A percentile compares a stretch with the other conserved stretches of the same genome.
Evolutionary conservation across 2,329 filamentous ascomycete species (phyloP).

Genomic region (Colletotrichum gloeosporioides): DNA sequence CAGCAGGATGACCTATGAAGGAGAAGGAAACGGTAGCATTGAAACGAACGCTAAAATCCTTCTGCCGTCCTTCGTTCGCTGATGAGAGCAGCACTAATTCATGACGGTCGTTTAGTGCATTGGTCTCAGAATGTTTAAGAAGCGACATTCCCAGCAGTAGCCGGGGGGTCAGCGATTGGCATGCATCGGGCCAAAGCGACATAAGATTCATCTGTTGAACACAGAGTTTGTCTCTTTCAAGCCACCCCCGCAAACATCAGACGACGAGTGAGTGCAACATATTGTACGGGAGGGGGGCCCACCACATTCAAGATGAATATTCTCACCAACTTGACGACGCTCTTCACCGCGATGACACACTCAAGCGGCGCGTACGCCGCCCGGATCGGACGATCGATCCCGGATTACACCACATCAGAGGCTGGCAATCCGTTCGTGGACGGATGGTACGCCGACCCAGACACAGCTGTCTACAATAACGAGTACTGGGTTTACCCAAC

Average conservation of each 20-base stretch:
- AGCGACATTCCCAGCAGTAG: background rate
- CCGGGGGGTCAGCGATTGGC: background rate
- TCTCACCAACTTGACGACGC: background rate
- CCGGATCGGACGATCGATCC: constrained; percentile 3
- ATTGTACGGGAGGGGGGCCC: background rate
- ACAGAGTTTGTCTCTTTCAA: background rate
- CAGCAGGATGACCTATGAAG: background rate
- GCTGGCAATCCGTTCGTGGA: constrained; percentile 53
- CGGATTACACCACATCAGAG: constrained; percentile 43
- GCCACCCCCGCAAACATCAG: background rate
- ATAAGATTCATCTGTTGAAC: background rate
- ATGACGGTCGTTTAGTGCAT: background rate
- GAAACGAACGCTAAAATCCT: background rate
- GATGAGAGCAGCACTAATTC: background rate
- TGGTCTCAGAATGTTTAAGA: background rate
- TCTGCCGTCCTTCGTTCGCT: background rate
- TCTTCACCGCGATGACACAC: background rate
- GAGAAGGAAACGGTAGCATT: background rate
- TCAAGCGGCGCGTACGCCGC: background rate
- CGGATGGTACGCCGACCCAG: constrained; percentile 58
- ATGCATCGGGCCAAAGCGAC: background rate
- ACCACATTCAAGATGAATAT: background rate
- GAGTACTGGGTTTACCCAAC: constrained; percentile 56
- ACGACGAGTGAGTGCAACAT: background rate
- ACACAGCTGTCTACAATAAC: constrained; percentile 49